These are phyloP conservation scores for Conticribra weissflogii DNA, from an alignment of 108 stramenopile species.

Conservation along the genomic window DNA sequence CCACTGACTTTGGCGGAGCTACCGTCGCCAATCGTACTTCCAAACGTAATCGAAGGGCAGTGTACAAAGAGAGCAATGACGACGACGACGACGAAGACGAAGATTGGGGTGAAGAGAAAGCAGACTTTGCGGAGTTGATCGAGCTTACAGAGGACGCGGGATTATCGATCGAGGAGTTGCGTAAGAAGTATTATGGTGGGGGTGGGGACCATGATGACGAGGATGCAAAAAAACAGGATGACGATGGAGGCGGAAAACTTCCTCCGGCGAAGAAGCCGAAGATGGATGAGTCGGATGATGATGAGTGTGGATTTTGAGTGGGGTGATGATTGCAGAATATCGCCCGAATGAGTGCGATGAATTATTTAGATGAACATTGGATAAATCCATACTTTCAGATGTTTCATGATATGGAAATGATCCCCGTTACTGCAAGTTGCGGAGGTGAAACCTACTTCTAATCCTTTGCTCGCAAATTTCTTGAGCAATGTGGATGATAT, in stretches of 20 bases:
- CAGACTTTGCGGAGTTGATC: constrained; percentile 59
- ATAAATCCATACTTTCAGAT: no score
- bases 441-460: no score
- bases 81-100: constrained; percentile 33
- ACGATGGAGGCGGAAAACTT: constrained; percentile 19
- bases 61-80: constrained; percentile 33
- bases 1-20: no score
- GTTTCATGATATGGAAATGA: no score
- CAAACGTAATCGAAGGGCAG: constrained; percentile 5
- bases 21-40: no score
- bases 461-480: no score
- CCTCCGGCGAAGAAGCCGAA: constrained; percentile 28
- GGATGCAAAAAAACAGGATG: constrained; percentile 23
- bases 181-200: constrained; percentile 58
- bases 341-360: no score
- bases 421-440: no score
- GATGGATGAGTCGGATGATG: constrained; percentile 43
- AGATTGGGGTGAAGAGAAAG: constrained; percentile 28
- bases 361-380: no score
- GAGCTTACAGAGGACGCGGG: constrained; percentile 63
- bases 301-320: constrained; percentile 46
- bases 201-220: constrained; percentile 17
- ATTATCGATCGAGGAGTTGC: constrained; percentile 63
- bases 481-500: no score
- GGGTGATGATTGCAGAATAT: no score